Evolutionary conservation across 1,284 basidiomycete species (phyloP).

Genomic region (Cystobasidium slooffiae): DNA sequence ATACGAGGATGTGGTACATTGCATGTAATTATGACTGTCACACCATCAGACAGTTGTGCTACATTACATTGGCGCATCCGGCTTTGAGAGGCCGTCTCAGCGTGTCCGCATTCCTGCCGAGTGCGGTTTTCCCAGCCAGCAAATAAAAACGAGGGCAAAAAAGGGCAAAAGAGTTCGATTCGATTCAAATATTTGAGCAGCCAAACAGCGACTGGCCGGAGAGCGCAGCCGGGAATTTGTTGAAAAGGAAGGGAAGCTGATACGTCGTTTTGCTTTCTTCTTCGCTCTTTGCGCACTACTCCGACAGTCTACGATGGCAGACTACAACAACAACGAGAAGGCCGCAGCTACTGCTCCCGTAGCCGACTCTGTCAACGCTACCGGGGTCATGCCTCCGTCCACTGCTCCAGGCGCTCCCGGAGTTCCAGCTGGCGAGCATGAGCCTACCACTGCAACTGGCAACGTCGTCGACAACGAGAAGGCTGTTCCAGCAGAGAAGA

Average conservation of each 20-base stretch:
- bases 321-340: slow-evolving; percentile 19
- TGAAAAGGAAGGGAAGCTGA: not conserved
- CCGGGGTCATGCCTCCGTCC: slow-evolving; percentile 11
- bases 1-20: too few species aligned
- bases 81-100: not conserved
- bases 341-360: not conserved
- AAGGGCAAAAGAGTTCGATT: too few species aligned
- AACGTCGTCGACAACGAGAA: slow-evolving; percentile 9
- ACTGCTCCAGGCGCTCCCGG: slow-evolving; percentile 16
- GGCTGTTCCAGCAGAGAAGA: slow-evolving; percentile 41
- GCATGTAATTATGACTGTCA: too few species aligned
- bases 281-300: not conserved
- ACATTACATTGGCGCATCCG: too few species aligned
- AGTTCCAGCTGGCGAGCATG: slow-evolving; percentile 10
- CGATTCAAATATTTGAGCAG: too few species aligned
- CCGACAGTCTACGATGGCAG: slow-evolving; percentile 8
- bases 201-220: slow-evolving; percentile 17
- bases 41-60: too few species aligned
- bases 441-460: slow-evolving; percentile 15
- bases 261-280: not conserved
- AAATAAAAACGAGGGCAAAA: too few species aligned
- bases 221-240: slow-evolving; percentile 9
- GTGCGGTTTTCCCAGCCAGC: not conserved
- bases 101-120: not conserved
- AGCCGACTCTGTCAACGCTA: slow-evolving; percentile 25